Evolutionary conservation across 2,329 filamentous ascomycete species (phyloP).

Genomic region (Fusarium duplospermum): DNA sequence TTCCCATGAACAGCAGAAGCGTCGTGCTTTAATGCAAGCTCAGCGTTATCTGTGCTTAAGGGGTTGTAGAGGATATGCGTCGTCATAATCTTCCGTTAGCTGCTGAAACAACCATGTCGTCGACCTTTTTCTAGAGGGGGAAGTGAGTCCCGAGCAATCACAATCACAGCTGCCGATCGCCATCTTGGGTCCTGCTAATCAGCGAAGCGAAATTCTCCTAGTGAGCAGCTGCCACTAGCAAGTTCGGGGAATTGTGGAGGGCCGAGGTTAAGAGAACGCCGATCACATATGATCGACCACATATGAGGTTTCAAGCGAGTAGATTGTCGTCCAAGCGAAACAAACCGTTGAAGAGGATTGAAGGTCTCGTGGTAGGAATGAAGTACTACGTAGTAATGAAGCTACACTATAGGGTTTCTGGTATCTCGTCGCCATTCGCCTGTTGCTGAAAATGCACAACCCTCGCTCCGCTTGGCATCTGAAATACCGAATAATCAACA

Average conservation of each 20-base stretch:
- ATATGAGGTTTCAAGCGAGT: background rate
- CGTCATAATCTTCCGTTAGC: background rate
- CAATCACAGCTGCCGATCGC: constrained; percentile 29
- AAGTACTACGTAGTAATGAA: background rate
- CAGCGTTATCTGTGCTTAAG: background rate
- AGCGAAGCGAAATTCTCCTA: constrained; percentile 13
- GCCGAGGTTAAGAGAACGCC: background rate
- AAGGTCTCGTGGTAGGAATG: background rate
- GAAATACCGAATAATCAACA: background rate
- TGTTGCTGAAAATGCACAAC: background rate
- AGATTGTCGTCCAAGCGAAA: background rate
- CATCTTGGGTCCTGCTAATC: constrained; percentile 16
- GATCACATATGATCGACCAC: background rate
- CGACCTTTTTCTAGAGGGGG: constrained; percentile 8
- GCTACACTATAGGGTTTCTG: background rate
- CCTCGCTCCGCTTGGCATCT: background rate
- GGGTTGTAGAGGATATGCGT: background rate
- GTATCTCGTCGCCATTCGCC: background rate
- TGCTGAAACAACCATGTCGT: background rate
- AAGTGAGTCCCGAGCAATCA: constrained; percentile 4
- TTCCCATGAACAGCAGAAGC: background rate
- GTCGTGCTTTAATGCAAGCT: constrained; percentile 11
- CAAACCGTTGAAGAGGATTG: background rate
- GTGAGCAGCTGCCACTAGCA: background rate
- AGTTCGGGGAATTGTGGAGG: background rate